Conservation (phyloP, 805 yeast species). For the Ogataea haglerorum region DNA sequence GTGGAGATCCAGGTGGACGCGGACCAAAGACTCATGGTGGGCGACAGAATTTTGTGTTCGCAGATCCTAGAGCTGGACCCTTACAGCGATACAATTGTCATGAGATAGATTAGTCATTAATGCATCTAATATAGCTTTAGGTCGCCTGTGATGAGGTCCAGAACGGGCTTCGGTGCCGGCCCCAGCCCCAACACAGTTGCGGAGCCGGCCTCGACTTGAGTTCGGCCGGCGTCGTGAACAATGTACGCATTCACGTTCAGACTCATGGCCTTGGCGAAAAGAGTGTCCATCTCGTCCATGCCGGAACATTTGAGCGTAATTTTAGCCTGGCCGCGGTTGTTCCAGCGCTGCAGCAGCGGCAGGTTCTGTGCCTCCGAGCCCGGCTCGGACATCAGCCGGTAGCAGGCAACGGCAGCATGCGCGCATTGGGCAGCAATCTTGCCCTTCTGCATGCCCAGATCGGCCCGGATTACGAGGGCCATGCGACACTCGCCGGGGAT, state of each 20-base stretch:
- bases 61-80: constrained; percentile 41
- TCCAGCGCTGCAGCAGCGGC: constrained; percentile 71
- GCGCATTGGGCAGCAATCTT: constrained; percentile 97
- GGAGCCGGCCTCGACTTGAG: constrained; percentile 94
- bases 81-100: constrained; percentile 37
- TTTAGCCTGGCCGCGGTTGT: constrained; percentile 84
- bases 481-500: constrained; percentile 78
- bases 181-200: constrained; percentile 97
- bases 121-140: constrained; percentile 59
- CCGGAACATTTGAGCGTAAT: constrained; percentile 75
- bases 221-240: constrained; percentile 95
- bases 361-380: constrained; percentile 56
- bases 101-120: constrained; percentile 20
- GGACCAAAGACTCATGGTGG: constrained; percentile 33
- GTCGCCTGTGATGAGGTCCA: constrained; percentile 80
- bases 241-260: constrained; percentile 74
- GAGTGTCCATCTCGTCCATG: constrained; percentile 66
- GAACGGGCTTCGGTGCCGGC: constrained; percentile 82
- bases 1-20: constrained; percentile 37
- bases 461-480: constrained; percentile 87
- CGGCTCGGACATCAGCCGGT: constrained; percentile 59
- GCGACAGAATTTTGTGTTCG: constrained; percentile 45
- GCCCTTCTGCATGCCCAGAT: constrained; percentile 89
- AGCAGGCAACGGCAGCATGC: constrained; percentile 94
- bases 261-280: constrained; percentile 78